Conservation (phyloP, 2,329 filamentous ascomycete species). For the Pezicula carpinea region DNA sequence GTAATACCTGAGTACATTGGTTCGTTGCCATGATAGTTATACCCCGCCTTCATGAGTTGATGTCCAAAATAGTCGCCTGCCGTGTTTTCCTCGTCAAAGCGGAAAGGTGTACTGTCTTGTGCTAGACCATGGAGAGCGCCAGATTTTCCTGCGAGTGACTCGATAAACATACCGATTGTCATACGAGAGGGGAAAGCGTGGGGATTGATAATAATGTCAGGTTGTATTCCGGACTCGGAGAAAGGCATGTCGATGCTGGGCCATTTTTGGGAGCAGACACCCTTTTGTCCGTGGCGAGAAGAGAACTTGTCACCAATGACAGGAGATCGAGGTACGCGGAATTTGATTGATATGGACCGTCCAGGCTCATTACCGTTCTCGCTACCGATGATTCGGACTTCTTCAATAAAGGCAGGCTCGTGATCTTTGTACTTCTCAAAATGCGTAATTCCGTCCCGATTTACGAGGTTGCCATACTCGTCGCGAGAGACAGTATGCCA, state of each 20-base stretch:
- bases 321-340: constrained; percentile 83
- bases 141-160: constrained; percentile 92
- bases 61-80: constrained; percentile 94
- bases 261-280: constrained; percentile 96
- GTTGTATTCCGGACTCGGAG: constrained; percentile 92
- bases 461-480: constrained; percentile 71
- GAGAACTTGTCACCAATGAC: constrained; percentile 99
- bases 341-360: constrained; percentile 88
- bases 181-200: constrained; percentile 99
- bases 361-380: constrained; percentile 79
- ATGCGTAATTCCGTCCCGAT: constrained; percentile 79
- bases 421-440: constrained; percentile 93
- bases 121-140: constrained; percentile 93
- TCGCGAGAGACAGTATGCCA: constrained; percentile 86
- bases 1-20: constrained; percentile 98
- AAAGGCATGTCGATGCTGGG: constrained; percentile 92
- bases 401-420: constrained; percentile 85
- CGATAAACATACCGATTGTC: constrained; percentile 99
- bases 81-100: constrained; percentile 87
- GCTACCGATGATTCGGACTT: constrained; percentile 83
- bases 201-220: constrained; percentile 97
- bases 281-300: constrained; percentile 96
- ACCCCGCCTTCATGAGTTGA: constrained; percentile 90
- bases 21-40: constrained; percentile 98
- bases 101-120: constrained; percentile 93